Percentiles rank a stretch among this genome's conserved stretches.
Evolutionary conservation across 306 rosid genomes (phyloP).

Genomic region (Prunus dulcis): DNA sequence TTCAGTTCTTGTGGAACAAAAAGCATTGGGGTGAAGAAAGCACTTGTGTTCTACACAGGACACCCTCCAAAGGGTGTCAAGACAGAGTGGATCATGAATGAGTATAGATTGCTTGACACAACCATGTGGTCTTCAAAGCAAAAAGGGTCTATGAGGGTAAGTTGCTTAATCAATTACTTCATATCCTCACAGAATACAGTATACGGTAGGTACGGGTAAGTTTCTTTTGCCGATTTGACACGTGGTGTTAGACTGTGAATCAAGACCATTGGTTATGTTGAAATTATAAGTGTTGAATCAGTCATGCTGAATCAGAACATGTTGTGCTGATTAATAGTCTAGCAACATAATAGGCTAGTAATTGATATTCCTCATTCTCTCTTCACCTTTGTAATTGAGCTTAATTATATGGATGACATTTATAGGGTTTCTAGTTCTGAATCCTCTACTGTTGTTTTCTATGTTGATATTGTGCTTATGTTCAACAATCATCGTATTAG

Average conservation of each 20-base stretch:
- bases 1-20: constrained; percentile 55
- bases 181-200: background rate
- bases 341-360: background rate
- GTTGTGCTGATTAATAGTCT: background rate
- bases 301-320: background rate
- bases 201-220: background rate
- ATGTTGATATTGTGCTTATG: background rate
- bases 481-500: background rate
- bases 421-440: background rate
- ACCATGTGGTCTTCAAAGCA: constrained; percentile 32
- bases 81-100: constrained; percentile 79
- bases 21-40: constrained; percentile 71
- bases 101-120: constrained; percentile 63
- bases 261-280: background rate
- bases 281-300: background rate
- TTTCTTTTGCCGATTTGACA: background rate
- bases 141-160: constrained; percentile 65
- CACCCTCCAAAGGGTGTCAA: constrained; percentile 72
- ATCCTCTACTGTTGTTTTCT: background rate
- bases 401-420: background rate
- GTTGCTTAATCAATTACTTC: background rate
- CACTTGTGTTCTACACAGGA: constrained; percentile 68
- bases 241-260: background rate
- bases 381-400: background rate
- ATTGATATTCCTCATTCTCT: background rate